Evolutionary conservation across 345 rosid species (phyloP).

Genomic region (Nasturtium officinale): DNA sequence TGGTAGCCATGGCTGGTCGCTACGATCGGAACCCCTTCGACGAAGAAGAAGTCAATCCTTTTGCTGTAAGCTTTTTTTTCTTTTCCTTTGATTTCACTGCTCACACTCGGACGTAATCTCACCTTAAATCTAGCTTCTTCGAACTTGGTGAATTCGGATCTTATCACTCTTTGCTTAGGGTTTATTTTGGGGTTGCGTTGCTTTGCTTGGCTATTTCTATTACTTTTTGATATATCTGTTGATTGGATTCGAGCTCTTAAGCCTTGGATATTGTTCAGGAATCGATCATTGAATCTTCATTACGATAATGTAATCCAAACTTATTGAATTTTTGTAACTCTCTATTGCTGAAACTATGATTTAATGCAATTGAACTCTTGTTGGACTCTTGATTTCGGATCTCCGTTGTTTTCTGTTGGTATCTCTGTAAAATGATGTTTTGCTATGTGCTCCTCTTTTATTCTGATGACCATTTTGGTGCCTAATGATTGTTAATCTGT

Average conservation of each 20-base stretch:
- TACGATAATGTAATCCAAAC: slow-evolving; percentile 18
- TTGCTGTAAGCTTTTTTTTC: slow-evolving; percentile 57
- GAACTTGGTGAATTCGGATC: slow-evolving; percentile 4
- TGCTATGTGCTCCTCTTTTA: slow-evolving; percentile 12
- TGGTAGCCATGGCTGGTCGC: slow-evolving; percentile 67
- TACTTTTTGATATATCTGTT: no score
- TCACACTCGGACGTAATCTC: neutral
- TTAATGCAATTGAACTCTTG: neutral
- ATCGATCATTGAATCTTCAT: neutral
- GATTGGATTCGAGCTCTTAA: neutral
- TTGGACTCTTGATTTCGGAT: neutral
- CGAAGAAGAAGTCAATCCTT: slow-evolving; percentile 88
- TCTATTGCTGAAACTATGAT: neutral
- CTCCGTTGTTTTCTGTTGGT: neutral
- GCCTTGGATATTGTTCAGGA: neutral
- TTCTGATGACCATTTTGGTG: neutral
- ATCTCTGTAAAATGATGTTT: neutral
- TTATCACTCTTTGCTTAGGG: slow-evolving; percentile 6
- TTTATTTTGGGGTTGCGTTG: slow-evolving; percentile 31
- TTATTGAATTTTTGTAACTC: neutral
- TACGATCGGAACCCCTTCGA: slow-evolving; percentile 83
- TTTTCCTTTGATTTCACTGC: neutral
- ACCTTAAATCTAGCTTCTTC: neutral
- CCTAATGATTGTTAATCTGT: slow-evolving; percentile 4
- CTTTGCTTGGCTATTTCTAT: no score